Base-by-base conservation (phyloP, 768 basidiomycete species). In the Peribolospora kevripleyi region DNA sequence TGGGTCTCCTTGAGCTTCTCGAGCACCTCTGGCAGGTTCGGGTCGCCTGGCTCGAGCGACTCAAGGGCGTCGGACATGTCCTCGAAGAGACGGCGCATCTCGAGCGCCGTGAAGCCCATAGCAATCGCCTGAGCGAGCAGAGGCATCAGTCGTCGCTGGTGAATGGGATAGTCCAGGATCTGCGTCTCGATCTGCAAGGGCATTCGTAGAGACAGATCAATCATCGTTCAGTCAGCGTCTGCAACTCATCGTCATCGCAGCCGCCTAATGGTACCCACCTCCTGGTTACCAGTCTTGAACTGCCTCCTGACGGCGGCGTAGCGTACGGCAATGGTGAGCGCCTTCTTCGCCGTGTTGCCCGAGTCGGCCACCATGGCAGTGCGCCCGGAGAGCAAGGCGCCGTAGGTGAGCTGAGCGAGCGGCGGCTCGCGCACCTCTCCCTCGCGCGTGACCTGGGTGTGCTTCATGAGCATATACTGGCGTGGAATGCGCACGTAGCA, bases 1-100 rank as follows among this genome's bases (percentile, higher is more conserved):
- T 71, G 70, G 11, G 68, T 70, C 61, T 71, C 70, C 58, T 70
- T 70, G 54, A 71, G 62, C 63, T 68, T 71, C 46, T 69, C 69
- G 14, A 71, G 63, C 14, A 69, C 66, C 6, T 65, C 66, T 45
- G 61, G 57, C 3, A 67, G 57, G 52, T 69, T 68, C 1, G 67
- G 67, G 46, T 68, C 66, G 11, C 59, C 60, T 2, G 68, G 68
- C 48, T 68, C 64, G 46, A 69, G 63, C 0, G 65, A 63, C 54
- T 70, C 69, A 13, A 68, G 57, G 0, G 65, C 63, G 38, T 62
- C 58, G 3, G 61, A 54, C 5, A 54, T 54, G n/a, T 60, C 53
- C 9, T 57, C 59, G 54, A 60, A 60, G 25, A 25, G 25, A 1
- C 25, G 25, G 25, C 25, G 25, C 49, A 59, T 56, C 50, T 60